Conservation (phyloP, 306 rosid genomes). For the Ziziphus jujuba region DNA sequence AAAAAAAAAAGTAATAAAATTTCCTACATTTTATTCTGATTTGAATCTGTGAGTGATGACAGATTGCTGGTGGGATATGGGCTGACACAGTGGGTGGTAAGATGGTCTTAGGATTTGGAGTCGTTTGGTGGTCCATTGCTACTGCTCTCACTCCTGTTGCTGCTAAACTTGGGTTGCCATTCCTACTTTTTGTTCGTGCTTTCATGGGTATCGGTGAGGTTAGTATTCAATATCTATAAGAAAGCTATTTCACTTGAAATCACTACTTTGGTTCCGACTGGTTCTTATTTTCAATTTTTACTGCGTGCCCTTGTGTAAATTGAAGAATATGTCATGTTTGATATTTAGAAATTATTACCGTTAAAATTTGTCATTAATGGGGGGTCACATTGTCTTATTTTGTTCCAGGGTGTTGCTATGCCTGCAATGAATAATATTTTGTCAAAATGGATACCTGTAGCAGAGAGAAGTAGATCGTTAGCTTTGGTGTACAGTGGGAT, state of each 20-base stretch:
- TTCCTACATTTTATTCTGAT: slow-evolving; percentile 14
- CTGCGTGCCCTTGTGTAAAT: background rate
- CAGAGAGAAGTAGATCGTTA: slow-evolving; percentile 94
- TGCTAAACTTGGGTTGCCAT: slow-evolving; percentile 91
- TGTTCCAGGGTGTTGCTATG: slow-evolving; percentile 93
- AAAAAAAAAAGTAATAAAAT: background rate
- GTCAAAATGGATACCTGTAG: slow-evolving; percentile 96
- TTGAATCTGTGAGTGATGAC: slow-evolving; percentile 36
- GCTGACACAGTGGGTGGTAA: slow-evolving; percentile 97
- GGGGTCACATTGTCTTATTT: slow-evolving; percentile 28
- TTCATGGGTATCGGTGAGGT: slow-evolving; percentile 99
- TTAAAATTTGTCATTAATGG: background rate
- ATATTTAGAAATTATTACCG: background rate
- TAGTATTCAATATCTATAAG: slow-evolving; percentile 26
- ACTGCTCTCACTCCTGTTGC: slow-evolving; percentile 87
- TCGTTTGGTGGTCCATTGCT: slow-evolving; percentile 95
- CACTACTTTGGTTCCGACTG: background rate
- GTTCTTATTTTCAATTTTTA: background rate
- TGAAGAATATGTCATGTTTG: background rate
- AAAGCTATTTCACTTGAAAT: background rate
- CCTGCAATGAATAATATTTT: slow-evolving; percentile 98
- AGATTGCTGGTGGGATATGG: slow-evolving; percentile 99
- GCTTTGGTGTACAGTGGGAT: slow-evolving; percentile 97
- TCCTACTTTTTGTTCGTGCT: slow-evolving; percentile 80
- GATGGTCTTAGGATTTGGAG: slow-evolving; percentile 86